Base-by-base conservation (phyloP, 305 asterid species). In the Petunia hybrid region DNA sequence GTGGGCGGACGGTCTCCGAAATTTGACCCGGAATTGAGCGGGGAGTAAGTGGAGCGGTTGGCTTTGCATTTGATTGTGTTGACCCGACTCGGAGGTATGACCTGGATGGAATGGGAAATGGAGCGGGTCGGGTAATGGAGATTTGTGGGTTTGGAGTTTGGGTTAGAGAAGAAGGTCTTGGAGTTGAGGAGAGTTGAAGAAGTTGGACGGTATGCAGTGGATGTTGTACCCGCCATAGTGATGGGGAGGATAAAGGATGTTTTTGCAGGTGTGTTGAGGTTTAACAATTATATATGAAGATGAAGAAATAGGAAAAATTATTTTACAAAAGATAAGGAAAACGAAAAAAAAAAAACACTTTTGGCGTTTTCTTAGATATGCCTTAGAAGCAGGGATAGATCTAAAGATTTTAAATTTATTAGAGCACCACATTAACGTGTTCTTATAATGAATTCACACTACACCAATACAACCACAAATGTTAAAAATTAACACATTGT, bases 1-100 rank as follows among this genome's bases (percentile, higher is more conserved):
- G 97, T 94, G 38, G 98, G 97, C 35, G 97, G 97, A 5, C 97
- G 97, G 89, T 92, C 98, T 84, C 92, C 88, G 85, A 88, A 89
- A 82, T 88, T 90, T 45, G 97, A 87, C 31, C 96, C 94, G 64
- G 97, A 91, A 75, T 92, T 94, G 77, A 95, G 86, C 4, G 99
- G 98, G 60, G 98, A 94, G 87, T 94, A 95, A 0, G 88, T 84
- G 38, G 97, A 90, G 1, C 97, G 87, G 67, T 91, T 90, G 13
- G 90, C 94, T 76, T 94, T 84, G 89, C 97, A 95, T 43, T 94
- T 82, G 51, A 92, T 61, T 9, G 86, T 59, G 68, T 86, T 90
- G 80, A 87, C 69, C 6, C 97, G 88, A 16, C 36, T 31, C 10
- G 81, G 75, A 90, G 80, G 38, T 90, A 67, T 0, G 57, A 53